These are phyloP conservation scores for Sordariomycetes sp. DNA, from an alignment of 2,329 filamentous ascomycete genomes.

Conservation along the genomic window DNA sequence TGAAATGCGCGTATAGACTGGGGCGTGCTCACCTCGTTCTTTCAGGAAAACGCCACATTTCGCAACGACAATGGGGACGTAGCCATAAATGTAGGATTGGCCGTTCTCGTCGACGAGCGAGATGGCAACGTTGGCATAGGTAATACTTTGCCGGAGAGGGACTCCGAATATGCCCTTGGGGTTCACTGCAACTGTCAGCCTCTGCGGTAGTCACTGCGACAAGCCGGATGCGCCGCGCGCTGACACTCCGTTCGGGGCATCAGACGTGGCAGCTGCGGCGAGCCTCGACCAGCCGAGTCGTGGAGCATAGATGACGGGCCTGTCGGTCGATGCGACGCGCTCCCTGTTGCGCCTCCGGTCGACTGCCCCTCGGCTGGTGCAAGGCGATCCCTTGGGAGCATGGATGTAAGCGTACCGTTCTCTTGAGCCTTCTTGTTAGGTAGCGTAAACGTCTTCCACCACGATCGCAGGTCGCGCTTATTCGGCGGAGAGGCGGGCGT, in stretches of 20 bases:
- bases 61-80: conserved; percentile 95
- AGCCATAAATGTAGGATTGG: conserved; percentile 95
- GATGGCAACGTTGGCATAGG: conserved; percentile 96
- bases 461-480: conserved; percentile 83
- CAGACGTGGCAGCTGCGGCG: too few relatives aligned
- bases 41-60: conserved; percentile 97
- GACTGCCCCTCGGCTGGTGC: too few relatives aligned
- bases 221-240: too few relatives aligned
- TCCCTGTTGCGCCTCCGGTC: too few relatives aligned
- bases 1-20: neutral
- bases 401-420: conserved; percentile 44
- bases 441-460: conserved; percentile 95
- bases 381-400: too few relatives aligned
- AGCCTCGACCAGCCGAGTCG: too few relatives aligned
- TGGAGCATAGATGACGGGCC: too few relatives aligned
- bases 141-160: conserved; percentile 86
- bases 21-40: conserved; percentile 70
- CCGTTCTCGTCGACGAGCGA: conserved; percentile 88
- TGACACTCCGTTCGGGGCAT: too few relatives aligned
- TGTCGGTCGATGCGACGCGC: too few relatives aligned
- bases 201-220: too few relatives aligned
- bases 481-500: conserved; percentile 60
- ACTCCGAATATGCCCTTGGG: conserved; percentile 86
- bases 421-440: conserved; percentile 46
- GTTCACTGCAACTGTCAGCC: too few relatives aligned